Base-by-base conservation (phyloP, 176 grass and related monocot genomes). In the Phoenix roebelenii region DNA sequence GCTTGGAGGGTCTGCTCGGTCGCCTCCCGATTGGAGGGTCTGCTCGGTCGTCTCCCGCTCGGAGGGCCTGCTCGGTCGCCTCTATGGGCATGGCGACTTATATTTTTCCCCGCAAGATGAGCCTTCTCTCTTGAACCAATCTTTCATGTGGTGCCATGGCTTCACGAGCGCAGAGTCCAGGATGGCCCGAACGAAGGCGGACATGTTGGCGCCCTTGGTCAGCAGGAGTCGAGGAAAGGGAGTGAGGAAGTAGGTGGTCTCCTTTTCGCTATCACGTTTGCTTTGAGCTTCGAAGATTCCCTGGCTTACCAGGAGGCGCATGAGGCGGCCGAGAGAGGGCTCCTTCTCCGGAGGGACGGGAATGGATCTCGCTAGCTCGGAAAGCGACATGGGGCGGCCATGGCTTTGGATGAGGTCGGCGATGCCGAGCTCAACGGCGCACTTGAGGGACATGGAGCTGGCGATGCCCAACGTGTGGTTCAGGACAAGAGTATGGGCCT, bases 51-150 rank as follows among this genome's bases (percentile, higher is more conserved):
- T n/a, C n/a, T n/a, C n/a, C n/a, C n/a, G n/a, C n/a, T n/a, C n/a
- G n/a, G n/a, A n/a, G n/a, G n/a, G n/a, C n/a, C n/a, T n/a, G n/a
- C n/a, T n/a, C n/a, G n/a, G n/a, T n/a, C n/a, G n/a, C n/a, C n/a
- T n/a, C n/a, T n/a, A n/a, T n/a, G n/a, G n/a, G n/a, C n/a, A n/a
- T n/a, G n/a, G n/a, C n/a, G n/a, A n/a, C n/a, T n/a, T n/a, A n/a
- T n/a, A n/a, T n/a, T n/a, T n/a, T n/a, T n/a, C n/a, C n/a, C n/a
- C n/a, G n/a, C n/a, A n/a, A n/a, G n/a, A n/a, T n/a, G n/a, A 48
- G 10, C 51, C 20, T 16, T 30, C 80, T 19, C 14, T 57, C 48
- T 58, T 54, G 58, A 83, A 61, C 75, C 82, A 82, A 0, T 63
- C 15, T 1, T 26, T 44, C 12, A 83, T 55, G 17, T 9, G 22